phyloP scores from a whole-genome alignment of 192 early-diverging fungal genomes.

The Gryganskiella cystojenkinii region DNA sequence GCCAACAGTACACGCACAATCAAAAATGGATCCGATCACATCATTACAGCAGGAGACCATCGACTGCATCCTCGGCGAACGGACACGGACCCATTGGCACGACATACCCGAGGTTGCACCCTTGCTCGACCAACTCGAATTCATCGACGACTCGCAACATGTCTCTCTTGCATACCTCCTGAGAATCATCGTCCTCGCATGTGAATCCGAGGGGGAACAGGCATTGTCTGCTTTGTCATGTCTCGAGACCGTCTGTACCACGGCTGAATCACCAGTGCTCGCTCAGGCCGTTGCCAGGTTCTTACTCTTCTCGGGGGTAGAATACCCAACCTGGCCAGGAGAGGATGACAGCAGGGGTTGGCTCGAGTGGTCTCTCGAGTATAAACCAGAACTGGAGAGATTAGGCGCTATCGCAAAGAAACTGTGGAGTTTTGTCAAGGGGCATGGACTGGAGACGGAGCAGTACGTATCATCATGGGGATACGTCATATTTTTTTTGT shows the following conservation, averaged over 20 bases:
- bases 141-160: constrained; percentile 7
- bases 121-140: constrained; percentile 14
- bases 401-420: constrained; percentile 28
- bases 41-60: constrained; percentile 18
- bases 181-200: constrained; percentile 12
- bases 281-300: constrained; percentile 20
- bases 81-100: constrained; percentile 32
- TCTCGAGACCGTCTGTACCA: constrained; percentile 26
- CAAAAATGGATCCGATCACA: constrained; percentile 25
- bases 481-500: neutral
- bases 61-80: constrained; percentile 19
- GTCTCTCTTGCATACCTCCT: constrained; percentile 7
- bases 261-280: constrained; percentile 15
- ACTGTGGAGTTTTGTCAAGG: constrained; percentile 31
- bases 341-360: constrained; percentile 23
- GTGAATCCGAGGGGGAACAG: constrained; percentile 29
- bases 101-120: constrained; percentile 22
- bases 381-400: constrained; percentile 29
- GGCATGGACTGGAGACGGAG: constrained; percentile 23
- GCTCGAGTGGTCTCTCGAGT: constrained; percentile 31
- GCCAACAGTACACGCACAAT: neutral
- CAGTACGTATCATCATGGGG: constrained; percentile 12
- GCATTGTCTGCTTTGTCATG: constrained; percentile 11
- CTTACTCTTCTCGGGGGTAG: constrained; percentile 16
- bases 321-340: too few species aligned